Percentiles rank a stretch among this genome's conserved stretches.
Conservation (phyloP, 371 early-diverging fungal genomes). For the Phascolomyces articulosus region DNA sequence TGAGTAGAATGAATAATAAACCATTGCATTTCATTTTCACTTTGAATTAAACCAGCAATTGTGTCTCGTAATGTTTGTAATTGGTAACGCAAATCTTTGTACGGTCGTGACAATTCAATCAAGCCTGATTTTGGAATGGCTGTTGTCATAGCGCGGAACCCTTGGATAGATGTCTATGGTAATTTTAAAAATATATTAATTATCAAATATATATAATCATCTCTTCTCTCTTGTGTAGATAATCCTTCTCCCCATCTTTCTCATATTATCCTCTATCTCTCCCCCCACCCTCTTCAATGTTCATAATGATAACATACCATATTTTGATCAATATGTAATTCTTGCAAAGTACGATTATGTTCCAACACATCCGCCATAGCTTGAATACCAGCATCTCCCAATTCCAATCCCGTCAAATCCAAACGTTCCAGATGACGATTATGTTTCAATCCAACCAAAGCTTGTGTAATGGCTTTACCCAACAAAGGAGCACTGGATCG, state of each 20-base stretch:
- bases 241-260: no score
- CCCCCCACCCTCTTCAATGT: no score
- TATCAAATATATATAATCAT: no score
- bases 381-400: slow-evolving; percentile 38
- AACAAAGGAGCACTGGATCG: slow-evolving; percentile 10
- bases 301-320: slow-evolving; percentile 23
- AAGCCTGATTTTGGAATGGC: slow-evolving; percentile 23
- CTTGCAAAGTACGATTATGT: slow-evolving; percentile 26
- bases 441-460: slow-evolving; percentile 27
- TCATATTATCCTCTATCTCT: no score
- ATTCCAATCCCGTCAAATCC: slow-evolving; percentile 28
- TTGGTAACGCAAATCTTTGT: slow-evolving; percentile 36
- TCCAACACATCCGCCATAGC: slow-evolving; percentile 30
- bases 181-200: background rate
- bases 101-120: slow-evolving; percentile 32
- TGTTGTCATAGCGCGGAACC: slow-evolving; percentile 30
- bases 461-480: slow-evolving; percentile 22
- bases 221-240: no score
- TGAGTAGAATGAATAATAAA: slow-evolving; percentile 40
- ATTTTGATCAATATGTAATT: slow-evolving; percentile 36
- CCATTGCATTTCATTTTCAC: slow-evolving; percentile 39
- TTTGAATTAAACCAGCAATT: slow-evolving; percentile 30
- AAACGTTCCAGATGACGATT: slow-evolving; percentile 30
- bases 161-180: slow-evolving; percentile 42
- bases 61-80: slow-evolving; percentile 20